Evolutionary conservation across 345 rosid genomes (phyloP).

Genomic region (Geranium rotundifolium): DNA sequence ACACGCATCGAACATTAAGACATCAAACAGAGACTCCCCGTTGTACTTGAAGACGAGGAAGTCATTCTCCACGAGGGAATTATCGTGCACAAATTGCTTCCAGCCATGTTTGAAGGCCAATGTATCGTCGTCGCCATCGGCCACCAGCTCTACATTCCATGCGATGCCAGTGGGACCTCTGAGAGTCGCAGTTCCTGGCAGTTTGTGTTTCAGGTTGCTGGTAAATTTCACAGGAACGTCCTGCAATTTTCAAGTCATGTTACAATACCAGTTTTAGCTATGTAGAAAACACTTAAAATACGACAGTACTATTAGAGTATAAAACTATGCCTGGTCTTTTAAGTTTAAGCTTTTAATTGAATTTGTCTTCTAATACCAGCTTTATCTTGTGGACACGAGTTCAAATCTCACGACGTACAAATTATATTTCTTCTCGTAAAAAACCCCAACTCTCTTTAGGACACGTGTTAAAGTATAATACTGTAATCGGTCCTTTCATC

Average conservation of each 20-base stretch:
- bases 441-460: too few relatives aligned
- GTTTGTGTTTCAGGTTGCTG: constrained; percentile 33
- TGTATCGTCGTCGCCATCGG: constrained; percentile 14
- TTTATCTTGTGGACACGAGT: too few relatives aligned
- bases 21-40: constrained; percentile 61
- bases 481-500: too few relatives aligned
- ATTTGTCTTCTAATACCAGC: too few relatives aligned
- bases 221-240: constrained; percentile 49
- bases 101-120: constrained; percentile 48
- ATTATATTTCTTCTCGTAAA: too few relatives aligned
- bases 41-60: constrained; percentile 59
- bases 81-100: constrained; percentile 46
- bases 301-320: too few relatives aligned
- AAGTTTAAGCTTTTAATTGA: too few relatives aligned
- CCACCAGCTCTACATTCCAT: constrained; percentile 42
- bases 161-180: constrained; percentile 54
- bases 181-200: constrained; percentile 40
- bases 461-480: too few relatives aligned
- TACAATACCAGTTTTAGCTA: neutral
- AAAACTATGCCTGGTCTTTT: too few relatives aligned
- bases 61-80: constrained; percentile 47
- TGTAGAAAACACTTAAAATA: neutral
- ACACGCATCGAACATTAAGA: constrained; percentile 38
- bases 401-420: too few relatives aligned
- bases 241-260: constrained; percentile 16